Base-by-base conservation (phyloP, 441 rosid genomes). In the Manihot esculenta region DNA sequence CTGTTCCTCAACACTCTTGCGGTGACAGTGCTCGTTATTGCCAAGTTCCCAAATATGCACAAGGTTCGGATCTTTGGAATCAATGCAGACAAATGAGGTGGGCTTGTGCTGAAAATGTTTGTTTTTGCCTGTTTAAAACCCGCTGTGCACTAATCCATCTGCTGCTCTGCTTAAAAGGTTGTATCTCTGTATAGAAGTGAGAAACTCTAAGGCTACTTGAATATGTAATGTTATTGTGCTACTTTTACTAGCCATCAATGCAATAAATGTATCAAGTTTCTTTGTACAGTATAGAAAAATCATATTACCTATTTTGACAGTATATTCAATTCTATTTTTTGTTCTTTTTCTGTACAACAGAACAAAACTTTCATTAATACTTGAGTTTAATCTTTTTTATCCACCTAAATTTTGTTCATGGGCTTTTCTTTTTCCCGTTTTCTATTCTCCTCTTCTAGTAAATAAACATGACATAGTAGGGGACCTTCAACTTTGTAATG, bases 21-120 rank as follows among this genome's bases (percentile, higher is more conserved):
- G 3, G 95, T 92, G 21, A 71, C 86, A 26, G 87, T 94, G n/a
- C 85, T 90, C 73, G 97, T 94, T 21, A 85, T 94, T 7, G 99
- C 99, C 0, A 94, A 94, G 85, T 94, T 90, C 84, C 97, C 95
- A 0, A 87, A 92, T 78, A 94, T 94, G 99, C 97, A 94, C 85
- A 92, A 90, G 82, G 97, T 94, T 73, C 94, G 99, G 21, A 92
- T 94, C 49, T 94, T 94, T 66, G 99, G 99, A 68, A 94, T 94
- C 83, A 94, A 87, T 72, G 97, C 84, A 54, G 97, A 91, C 66
- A 84, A 51, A 70, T 89, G 84, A 89, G 72, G 35, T 23, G 51
- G 61, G 63, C 35, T 12, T 72, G 41, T 3, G 50, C 48, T 47
- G 38, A 62, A 74, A 51, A 58, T 33, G 5, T 56, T 1, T 62